A percentile compares a stretch with the other conserved stretches of the same genome.
phyloP scores from a whole-genome alignment of 1,284 basidiomycete species.

The Ceraceosorus guamensis region DNA sequence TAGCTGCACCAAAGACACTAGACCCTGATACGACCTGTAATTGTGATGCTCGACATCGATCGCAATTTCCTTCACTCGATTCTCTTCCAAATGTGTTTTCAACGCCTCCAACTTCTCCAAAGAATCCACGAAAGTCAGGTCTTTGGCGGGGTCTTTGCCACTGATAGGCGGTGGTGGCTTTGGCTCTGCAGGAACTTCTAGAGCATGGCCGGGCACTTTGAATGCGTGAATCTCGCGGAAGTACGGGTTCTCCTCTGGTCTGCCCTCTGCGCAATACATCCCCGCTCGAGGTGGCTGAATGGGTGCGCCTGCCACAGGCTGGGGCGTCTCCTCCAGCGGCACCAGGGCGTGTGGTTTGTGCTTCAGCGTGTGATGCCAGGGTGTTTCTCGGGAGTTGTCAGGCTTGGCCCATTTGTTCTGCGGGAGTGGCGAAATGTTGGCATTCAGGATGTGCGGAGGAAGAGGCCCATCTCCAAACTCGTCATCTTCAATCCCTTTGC shows the following conservation, averaged over 20 bases:
- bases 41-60: conserved; percentile 91
- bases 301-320: not conserved
- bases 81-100: conserved; percentile 55
- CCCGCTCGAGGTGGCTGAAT: conserved; percentile 18
- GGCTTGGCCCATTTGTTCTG: conserved; percentile 39
- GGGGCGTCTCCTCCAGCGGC: conserved; percentile 21
- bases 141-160: conserved; percentile 51
- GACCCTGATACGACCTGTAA: conserved; percentile 73
- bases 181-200: conserved; percentile 10
- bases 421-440: conserved; percentile 33
- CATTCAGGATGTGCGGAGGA: conserved; percentile 33
- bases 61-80: conserved; percentile 67
- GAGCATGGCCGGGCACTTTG: conserved; percentile 47
- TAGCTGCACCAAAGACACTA: conserved; percentile 78
- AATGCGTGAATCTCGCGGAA: conserved; percentile 36
- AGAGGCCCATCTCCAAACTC: conserved; percentile 23
- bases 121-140: conserved; percentile 69
- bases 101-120: conserved; percentile 57
- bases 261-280: conserved; percentile 44
- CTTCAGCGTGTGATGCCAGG: conserved; percentile 30
- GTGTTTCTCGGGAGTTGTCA: conserved; percentile 27
- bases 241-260: conserved; percentile 41
- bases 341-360: conserved; percentile 41
- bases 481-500: too few relatives aligned
- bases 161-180: conserved; percentile 30